Conservation (phyloP, 208 protist species). For the Leishmania tropica region DNA sequence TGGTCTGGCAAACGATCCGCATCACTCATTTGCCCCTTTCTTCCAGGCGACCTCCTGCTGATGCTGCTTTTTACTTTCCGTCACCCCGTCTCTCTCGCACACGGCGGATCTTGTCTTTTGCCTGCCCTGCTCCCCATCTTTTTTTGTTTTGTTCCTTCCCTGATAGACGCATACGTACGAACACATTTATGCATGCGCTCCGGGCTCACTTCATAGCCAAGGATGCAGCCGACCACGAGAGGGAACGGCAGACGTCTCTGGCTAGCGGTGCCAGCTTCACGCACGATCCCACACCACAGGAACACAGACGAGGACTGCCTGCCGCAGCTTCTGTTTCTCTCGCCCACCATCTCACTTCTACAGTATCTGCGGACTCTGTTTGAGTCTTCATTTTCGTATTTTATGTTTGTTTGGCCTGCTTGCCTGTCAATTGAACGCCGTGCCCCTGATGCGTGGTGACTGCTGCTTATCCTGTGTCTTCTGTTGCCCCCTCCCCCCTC, state of each 20-base stretch:
- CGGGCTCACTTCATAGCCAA: neutral
- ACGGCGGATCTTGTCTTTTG: neutral
- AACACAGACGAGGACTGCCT: neutral
- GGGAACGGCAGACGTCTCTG: neutral
- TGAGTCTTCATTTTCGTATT: too few relatives aligned
- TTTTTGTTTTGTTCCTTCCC: neutral
- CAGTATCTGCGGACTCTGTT: too few relatives aligned
- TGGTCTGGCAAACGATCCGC: neutral
- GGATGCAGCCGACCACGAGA: neutral
- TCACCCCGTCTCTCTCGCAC: slow-evolving; percentile 1
- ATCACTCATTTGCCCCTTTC: neutral
- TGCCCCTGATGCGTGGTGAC: too few relatives aligned
- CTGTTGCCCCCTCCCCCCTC: too few relatives aligned
- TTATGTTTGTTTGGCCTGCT: too few relatives aligned
- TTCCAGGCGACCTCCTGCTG: neutral
- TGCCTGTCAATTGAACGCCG: too few relatives aligned
- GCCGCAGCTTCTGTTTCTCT: neutral
- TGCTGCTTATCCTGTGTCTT: too few relatives aligned
- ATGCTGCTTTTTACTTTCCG: neutral
- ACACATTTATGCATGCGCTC: neutral
- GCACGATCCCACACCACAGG: neutral
- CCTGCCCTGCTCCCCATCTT: neutral
- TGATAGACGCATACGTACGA: neutral
- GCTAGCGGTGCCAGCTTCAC: neutral
- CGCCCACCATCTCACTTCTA: too few relatives aligned